Base-by-base conservation (phyloP, 2,329 filamentous ascomycete genomes). In the Aspergillus persii region DNA sequence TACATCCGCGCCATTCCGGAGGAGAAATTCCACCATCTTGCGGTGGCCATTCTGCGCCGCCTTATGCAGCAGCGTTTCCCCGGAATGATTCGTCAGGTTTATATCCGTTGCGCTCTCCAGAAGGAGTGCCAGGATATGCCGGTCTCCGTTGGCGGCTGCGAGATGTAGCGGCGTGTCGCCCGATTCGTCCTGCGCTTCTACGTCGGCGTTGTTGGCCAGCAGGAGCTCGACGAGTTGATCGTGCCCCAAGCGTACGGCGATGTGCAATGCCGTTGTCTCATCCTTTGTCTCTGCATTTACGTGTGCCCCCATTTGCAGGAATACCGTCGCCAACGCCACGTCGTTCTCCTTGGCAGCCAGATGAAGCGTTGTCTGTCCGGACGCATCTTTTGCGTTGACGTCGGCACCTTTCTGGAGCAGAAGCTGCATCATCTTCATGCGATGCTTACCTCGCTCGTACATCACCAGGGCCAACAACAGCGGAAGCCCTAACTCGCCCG, bases 61-160 rank as follows among this genome's bases (percentile, higher is more conserved):
- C 33, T 68, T 68, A 33, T 69, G 67, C 8, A 74, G 60, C 9
- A 70, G 64, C 1, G 68, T 72, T 61, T 71, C 69, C 2, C 61
- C 63, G 11, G 65, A 64, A 41, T 61, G 62, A 39, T 69, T 69
- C 27, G 66, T 67, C 44, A 69, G 58, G 30, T 65, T 65, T 27
- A 73, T 64, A 30, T 66, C 66, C 2, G 62, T 63, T 0, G 60
- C 65, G n/a, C 68, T 66, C 3, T 68, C 66, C 11, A 71, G 56
- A 3, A 74, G 59, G 11, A 66, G 53, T 2, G 62, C 59, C 30
- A 69, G 62, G 27, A 67, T 50, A 3, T 51, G 53, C n/a, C 63
- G 58, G 18, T 65, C 54, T 8, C 63, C 63, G 15, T 59, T 60
- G 15, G 52, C 54, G 8, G 62, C 63, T 7, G 68, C 68, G 27